phyloP scores from a whole-genome alignment of 2,329 filamentous ascomycete genomes.

The Colletotrichum eleusines region DNA sequence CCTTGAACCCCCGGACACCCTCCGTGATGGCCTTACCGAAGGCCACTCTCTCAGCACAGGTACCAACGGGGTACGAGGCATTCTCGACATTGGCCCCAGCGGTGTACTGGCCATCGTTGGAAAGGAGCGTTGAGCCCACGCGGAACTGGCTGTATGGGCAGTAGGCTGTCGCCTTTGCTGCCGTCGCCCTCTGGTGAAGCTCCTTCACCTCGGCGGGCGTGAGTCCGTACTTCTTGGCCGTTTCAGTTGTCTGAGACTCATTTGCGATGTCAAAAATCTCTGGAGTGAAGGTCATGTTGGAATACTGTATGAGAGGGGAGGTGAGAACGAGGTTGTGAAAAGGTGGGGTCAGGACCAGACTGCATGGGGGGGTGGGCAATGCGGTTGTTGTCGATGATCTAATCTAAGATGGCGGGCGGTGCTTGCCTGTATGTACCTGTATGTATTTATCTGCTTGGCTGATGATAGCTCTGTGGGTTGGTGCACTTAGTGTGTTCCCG shows the following conservation, averaged over 20 bases:
- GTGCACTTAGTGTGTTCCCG: conserved; percentile 8
- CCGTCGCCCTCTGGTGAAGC: conserved; percentile 72
- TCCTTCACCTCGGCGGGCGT: conserved; percentile 72
- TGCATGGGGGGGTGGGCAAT: not conserved
- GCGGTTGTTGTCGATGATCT: conserved; percentile 24
- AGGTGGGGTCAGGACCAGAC: conserved; percentile 10
- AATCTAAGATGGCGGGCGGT: conserved; percentile 7
- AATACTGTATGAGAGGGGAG: not conserved
- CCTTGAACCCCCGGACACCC: conserved; percentile 72
- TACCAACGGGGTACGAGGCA: conserved; percentile 92
- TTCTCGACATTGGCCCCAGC: conserved; percentile 94
- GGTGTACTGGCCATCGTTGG: conserved; percentile 65
- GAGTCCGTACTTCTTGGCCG: conserved; percentile 61
- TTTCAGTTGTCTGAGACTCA: conserved; percentile 41
- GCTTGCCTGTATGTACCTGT: not conserved
- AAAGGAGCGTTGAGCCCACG: conserved; percentile 85
- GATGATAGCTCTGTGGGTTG: conserved; percentile 17
- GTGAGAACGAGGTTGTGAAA: conserved; percentile 5
- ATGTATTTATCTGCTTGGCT: conserved; percentile 5
- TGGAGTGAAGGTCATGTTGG: conserved; percentile 38
- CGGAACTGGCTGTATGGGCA: conserved; percentile 95
- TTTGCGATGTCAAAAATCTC: conserved; percentile 46
- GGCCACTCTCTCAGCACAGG: conserved; percentile 93
- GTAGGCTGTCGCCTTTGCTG: conserved; percentile 84
- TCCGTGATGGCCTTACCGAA: conserved; percentile 81